Percentiles rank a stretch among this genome's conserved stretches.
Evolutionary conservation across 2,329 filamentous ascomycete species (phyloP).

Genomic region (Cordyceps militaris): DNA sequence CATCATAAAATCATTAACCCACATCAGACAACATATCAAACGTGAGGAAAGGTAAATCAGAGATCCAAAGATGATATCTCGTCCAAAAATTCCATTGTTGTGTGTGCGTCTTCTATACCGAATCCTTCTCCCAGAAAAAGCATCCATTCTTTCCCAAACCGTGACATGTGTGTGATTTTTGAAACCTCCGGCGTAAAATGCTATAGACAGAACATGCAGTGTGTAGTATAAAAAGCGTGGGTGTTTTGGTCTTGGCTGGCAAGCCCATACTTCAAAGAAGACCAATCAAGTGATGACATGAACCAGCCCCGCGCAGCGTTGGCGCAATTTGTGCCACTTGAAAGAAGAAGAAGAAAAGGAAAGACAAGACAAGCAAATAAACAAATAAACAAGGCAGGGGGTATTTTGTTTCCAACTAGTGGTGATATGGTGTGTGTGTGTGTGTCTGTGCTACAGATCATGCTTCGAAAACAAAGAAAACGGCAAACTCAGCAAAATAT

Average conservation of each 20-base stretch:
- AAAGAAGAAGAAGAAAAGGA: neutral
- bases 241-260: neutral
- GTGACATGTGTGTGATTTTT: neutral
- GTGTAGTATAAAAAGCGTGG: neutral
- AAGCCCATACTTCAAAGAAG: conserved; percentile 5
- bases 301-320: neutral
- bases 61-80: neutral
- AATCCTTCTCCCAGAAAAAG: neutral
- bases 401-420: conserved; percentile 24
- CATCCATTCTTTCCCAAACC: neutral
- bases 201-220: neutral
- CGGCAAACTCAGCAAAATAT: neutral
- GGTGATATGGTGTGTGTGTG: neutral
- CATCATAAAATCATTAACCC: neutral
- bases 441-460: neutral
- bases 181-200: neutral
- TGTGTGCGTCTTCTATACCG: neutral
- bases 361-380: neutral
- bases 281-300: neutral
- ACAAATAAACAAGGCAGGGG: conserved; percentile 17
- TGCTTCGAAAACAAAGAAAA: neutral
- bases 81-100: neutral
- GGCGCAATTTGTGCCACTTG: neutral
- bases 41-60: neutral
- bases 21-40: neutral